phyloP scores from a whole-genome alignment of 23 red algal species.

The Chondrus crispus region DNA sequence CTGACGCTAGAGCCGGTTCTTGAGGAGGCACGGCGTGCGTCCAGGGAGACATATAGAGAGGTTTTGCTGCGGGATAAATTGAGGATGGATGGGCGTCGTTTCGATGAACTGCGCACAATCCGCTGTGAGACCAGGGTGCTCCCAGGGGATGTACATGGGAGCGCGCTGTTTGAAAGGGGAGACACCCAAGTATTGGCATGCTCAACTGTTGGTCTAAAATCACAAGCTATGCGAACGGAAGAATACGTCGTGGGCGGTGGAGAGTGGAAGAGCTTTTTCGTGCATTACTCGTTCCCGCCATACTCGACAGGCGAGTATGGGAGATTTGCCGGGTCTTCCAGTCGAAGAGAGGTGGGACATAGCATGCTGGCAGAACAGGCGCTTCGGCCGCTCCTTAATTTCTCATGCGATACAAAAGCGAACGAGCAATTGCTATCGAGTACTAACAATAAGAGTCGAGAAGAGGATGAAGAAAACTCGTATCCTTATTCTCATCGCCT shows the following conservation, averaged over 20 bases:
- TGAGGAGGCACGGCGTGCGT: not conserved
- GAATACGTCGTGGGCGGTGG: conserved; percentile 70
- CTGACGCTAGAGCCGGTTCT: not conserved
- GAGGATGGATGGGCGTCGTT: conserved; percentile 69
- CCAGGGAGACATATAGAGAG: conserved; percentile 38
- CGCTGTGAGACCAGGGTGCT: conserved; percentile 57
- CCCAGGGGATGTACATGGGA: conserved; percentile 74
- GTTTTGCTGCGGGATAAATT: not conserved
- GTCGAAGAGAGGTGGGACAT: conserved; percentile 90
- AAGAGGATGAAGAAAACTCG: not conserved
- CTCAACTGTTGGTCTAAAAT: conserved; percentile 78
- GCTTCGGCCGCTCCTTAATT: conserved; percentile 39
- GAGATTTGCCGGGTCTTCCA: not conserved
- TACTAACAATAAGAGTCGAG: not conserved
- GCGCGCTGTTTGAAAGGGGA: conserved; percentile 76
- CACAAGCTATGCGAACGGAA: conserved; percentile 49
- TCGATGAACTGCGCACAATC: conserved; percentile 59
- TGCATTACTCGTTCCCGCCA: conserved; percentile 93
- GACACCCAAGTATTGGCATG: conserved; percentile 88
- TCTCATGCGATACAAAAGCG: not conserved
- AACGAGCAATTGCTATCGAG: not conserved
- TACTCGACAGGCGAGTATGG: conserved; percentile 66
- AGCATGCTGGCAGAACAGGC: conserved; percentile 74
- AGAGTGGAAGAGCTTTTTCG: conserved; percentile 63
- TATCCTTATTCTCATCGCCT: conserved; percentile 74